These are phyloP conservation scores for Rusavskia elegans DNA, from an alignment of 495 filamentous ascomycete species.

Conservation along the genomic window DNA sequence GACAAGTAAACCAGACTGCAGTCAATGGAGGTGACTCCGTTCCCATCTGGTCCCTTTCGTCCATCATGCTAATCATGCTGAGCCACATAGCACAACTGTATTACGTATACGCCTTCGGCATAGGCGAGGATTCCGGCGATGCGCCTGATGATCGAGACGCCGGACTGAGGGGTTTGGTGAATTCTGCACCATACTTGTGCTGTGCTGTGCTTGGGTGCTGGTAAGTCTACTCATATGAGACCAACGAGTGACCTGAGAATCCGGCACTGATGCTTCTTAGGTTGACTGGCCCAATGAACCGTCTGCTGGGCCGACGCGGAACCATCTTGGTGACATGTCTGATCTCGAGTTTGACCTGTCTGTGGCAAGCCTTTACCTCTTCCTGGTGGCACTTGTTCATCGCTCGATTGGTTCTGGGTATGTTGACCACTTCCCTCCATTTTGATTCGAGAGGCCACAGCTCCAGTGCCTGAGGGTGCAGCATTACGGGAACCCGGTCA, in stretches of 20 bases:
- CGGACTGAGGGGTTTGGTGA: slow-evolving; percentile 24
- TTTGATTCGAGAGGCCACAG: too few relatives aligned
- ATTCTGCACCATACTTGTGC: slow-evolving; percentile 29
- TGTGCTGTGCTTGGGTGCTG: slow-evolving; percentile 32
- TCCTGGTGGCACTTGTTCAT: slow-evolving; percentile 14
- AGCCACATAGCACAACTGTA: background rate
- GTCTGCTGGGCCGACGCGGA: slow-evolving; percentile 37
- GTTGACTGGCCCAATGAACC: slow-evolving; percentile 38
- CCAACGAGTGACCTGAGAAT: background rate
- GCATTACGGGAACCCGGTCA: too few relatives aligned
- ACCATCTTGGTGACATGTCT: slow-evolving; percentile 39
- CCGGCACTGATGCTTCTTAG: background rate
- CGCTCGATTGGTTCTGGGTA: slow-evolving; percentile 39
- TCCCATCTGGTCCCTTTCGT: background rate
- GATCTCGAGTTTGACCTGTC: slow-evolving; percentile 16
- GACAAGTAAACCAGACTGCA: background rate
- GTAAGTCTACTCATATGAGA: slow-evolving; percentile 3
- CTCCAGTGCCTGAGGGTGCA: too few relatives aligned
- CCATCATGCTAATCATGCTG: background rate
- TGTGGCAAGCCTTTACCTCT: slow-evolving; percentile 7
- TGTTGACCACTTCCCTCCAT: too few relatives aligned
- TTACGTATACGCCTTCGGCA: slow-evolving; percentile 7
- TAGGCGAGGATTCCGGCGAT: background rate
- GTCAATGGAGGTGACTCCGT: background rate
- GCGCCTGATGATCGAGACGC: background rate